These are phyloP conservation scores for Marasmius sp. DNA, from an alignment of 1,284 basidiomycete genomes.

Conservation along the genomic window DNA sequence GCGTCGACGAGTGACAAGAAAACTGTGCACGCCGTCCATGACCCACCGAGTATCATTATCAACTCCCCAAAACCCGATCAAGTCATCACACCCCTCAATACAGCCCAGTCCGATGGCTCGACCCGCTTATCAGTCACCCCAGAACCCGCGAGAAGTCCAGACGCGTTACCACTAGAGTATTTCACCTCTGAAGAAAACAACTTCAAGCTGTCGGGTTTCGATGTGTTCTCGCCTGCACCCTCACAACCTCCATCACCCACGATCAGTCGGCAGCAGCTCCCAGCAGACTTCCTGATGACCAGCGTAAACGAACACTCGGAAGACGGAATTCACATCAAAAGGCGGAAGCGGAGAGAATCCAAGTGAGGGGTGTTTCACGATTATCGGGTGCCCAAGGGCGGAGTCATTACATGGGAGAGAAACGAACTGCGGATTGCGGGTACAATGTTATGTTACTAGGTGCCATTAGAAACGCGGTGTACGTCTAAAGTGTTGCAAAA, in stretches of 20 bases:
- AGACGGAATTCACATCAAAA: constrained; percentile 7
- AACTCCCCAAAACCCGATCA: constrained; percentile 19
- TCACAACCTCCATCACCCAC: constrained; percentile 67
- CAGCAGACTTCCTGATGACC: background rate
- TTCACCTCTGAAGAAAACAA: constrained; percentile 53
- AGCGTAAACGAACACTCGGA: background rate
- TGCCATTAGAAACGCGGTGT: no score
- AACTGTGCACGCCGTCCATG: constrained; percentile 27
- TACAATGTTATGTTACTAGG: no score
- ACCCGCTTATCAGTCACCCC: constrained; percentile 3
- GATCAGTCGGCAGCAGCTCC: constrained; percentile 34
- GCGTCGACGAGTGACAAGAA: constrained; percentile 62
- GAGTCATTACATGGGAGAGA: no score
- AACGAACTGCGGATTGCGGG: no score
- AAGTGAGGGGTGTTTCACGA: background rate
- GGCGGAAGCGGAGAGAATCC: constrained; percentile 1
- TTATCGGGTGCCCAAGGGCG: no score
- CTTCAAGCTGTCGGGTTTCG: constrained; percentile 64
- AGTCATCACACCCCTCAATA: background rate
- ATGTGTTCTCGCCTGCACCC: constrained; percentile 66
- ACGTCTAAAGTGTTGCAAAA: constrained; percentile 44
- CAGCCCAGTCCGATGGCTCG: no score
- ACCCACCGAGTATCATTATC: constrained; percentile 29
- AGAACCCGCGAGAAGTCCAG: background rate
- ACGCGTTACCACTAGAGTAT: constrained; percentile 37